phyloP scores from a whole-genome alignment of 345 rosid genomes.

The Acer campestre region DNA sequence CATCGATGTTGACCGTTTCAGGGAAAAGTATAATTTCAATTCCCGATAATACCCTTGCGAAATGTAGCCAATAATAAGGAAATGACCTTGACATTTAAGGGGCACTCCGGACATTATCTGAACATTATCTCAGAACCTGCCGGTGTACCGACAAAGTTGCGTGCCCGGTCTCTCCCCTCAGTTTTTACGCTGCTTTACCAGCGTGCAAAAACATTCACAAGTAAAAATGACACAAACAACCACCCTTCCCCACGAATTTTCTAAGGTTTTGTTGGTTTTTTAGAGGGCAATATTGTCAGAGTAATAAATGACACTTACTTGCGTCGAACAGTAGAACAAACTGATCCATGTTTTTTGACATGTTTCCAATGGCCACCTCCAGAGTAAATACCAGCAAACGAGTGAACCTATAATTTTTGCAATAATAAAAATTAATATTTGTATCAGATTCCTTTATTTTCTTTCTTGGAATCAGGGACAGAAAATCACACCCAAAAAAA shows the following conservation, averaged over 20 bases:
- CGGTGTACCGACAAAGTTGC: conserved; percentile 38
- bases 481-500: not conserved
- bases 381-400: conserved; percentile 88
- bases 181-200: conserved; percentile 24
- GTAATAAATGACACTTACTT: conserved; percentile 48
- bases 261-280: not conserved
- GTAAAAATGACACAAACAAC: conserved; percentile 17
- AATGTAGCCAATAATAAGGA: conserved; percentile 1
- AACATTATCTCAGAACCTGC: conserved; percentile 41
- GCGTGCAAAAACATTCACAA: conserved; percentile 24
- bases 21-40: conserved; percentile 25
- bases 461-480: conserved; percentile 9
- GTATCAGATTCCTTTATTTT: conserved; percentile 7
- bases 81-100: conserved; percentile 35
- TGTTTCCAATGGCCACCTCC: conserved; percentile 80
- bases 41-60: conserved; percentile 59
- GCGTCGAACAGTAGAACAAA: conserved; percentile 89
- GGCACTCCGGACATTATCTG: conserved; percentile 52
- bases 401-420: conserved; percentile 47
- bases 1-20: conserved; percentile 36
- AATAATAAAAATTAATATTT: not conserved
- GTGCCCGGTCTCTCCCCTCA: conserved; percentile 5
- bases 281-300: conserved; percentile 12
- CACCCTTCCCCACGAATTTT: not conserved
- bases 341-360: conserved; percentile 79